A percentile compares a stretch with the other conserved stretches of the same genome.
These are phyloP conservation scores for Fusarium equiseti DNA, from an alignment of 2,329 filamentous ascomycete genomes.

Conservation along the genomic window DNA sequence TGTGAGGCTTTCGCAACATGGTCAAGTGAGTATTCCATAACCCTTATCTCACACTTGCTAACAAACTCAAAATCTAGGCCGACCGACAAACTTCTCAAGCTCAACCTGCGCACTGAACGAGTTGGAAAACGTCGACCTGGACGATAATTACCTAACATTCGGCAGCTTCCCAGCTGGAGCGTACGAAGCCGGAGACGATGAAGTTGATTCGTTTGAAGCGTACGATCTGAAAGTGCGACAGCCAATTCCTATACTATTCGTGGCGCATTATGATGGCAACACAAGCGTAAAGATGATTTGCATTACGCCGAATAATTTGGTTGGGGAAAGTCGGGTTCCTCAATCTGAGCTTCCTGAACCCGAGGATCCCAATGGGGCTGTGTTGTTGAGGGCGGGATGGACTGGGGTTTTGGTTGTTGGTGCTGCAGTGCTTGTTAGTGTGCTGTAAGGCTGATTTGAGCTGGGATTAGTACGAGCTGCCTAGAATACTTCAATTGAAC, in stretches of 20 bases:
- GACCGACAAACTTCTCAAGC: background rate
- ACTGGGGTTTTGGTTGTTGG: background rate
- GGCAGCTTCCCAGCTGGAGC: background rate
- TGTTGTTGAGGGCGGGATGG: background rate
- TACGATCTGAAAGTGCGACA: conserved; percentile 6
- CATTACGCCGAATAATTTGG: background rate
- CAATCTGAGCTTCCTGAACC: background rate
- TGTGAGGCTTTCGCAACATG: too few relatives aligned
- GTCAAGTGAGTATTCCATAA: too few relatives aligned
- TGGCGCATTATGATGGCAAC: too few relatives aligned
- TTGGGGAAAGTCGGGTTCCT: background rate
- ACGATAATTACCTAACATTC: background rate
- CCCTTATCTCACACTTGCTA: too few relatives aligned
- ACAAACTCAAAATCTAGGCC: too few relatives aligned
- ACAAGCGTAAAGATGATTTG: background rate
- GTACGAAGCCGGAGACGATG: background rate
- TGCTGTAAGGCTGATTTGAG: background rate
- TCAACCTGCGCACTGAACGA: background rate
- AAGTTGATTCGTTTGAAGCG: background rate
- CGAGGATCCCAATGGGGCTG: background rate
- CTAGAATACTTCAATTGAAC: background rate
- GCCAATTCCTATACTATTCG: background rate
- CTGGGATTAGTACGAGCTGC: background rate
- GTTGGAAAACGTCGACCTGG: background rate
- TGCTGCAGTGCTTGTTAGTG: background rate